phyloP scores from a whole-genome alignment of 371 early-diverging fungal genomes.

The Circinella umbellata region DNA sequence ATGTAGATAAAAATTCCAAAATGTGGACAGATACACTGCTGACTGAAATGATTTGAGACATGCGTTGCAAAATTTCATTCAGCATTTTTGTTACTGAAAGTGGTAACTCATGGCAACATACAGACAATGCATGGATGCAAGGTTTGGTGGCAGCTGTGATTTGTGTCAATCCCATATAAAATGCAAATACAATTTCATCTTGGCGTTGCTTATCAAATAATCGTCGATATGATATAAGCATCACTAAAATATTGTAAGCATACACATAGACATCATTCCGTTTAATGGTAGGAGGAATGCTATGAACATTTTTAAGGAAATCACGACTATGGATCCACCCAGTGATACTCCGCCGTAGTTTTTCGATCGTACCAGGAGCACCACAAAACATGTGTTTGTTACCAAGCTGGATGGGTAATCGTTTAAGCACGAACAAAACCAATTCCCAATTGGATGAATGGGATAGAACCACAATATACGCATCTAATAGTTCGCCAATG shows the following conservation, averaged over 20 bases:
- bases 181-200: conserved; percentile 78
- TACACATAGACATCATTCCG: conserved; percentile 69
- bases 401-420: conserved; percentile 69
- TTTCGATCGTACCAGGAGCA: conserved; percentile 55
- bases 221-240: conserved; percentile 78
- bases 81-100: conserved; percentile 77
- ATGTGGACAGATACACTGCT: conserved; percentile 84
- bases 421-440: conserved; percentile 64
- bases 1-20: conserved; percentile 86
- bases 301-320: conserved; percentile 56
- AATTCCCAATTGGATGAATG: conserved; percentile 73
- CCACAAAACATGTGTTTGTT: conserved; percentile 77
- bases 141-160: conserved; percentile 76
- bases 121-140: conserved; percentile 83
- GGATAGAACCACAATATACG: conserved; percentile 59
- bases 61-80: conserved; percentile 71
- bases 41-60: conserved; percentile 86
- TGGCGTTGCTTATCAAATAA: conserved; percentile 70
- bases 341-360: conserved; percentile 58
- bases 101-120: conserved; percentile 87
- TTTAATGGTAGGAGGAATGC: conserved; percentile 57
- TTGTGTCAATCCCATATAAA: conserved; percentile 78
- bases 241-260: conserved; percentile 72
- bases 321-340: conserved; percentile 55
- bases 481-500: conserved; percentile 48